Conservation (phyloP, 495 filamentous ascomycete genomes). For the Cairneyella variabilis region DNA sequence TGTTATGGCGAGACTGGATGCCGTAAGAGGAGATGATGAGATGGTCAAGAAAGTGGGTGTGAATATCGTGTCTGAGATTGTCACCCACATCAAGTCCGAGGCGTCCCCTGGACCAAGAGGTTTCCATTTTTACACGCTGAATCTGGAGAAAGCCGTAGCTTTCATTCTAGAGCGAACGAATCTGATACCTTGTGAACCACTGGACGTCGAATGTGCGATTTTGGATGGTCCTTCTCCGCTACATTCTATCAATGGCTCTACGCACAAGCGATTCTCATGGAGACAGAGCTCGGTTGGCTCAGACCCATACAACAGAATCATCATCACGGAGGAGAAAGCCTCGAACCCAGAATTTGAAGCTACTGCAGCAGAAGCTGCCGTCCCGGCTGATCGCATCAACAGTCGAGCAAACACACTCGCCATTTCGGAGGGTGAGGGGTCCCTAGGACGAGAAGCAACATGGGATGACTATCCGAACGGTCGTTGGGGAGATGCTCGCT, state of each 20-base stretch:
- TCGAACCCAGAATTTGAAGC: conserved; percentile 61
- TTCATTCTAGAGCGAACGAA: conserved; percentile 84
- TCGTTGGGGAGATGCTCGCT: conserved; percentile 88
- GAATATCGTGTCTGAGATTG: conserved; percentile 66
- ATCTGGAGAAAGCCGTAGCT: conserved; percentile 92
- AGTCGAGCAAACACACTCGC: conserved; percentile 77
- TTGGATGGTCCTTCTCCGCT: conserved; percentile 28
- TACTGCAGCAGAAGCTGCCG: conserved; percentile 57
- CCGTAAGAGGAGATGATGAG: conserved; percentile 84
- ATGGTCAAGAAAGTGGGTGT: conserved; percentile 75
- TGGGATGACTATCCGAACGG: conserved; percentile 99
- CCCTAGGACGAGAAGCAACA: conserved; percentile 90
- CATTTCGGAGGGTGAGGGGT: conserved; percentile 87
- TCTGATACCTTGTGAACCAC: conserved; percentile 64
- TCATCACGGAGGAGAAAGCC: conserved; percentile 56
- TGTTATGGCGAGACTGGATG: conserved; percentile 69
- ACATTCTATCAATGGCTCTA: conserved; percentile 23
- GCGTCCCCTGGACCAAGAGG: conserved; percentile 59
- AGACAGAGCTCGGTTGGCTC: conserved; percentile 50
- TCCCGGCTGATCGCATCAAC: conserved; percentile 55
- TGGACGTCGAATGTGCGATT: conserved; percentile 21
- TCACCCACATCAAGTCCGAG: conserved; percentile 64
- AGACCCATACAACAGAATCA: conserved; percentile 77
- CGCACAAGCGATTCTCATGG: conserved; percentile 23
- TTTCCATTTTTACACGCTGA: conserved; percentile 97